Conservation (phyloP, 2,329 filamentous ascomycete genomes). For the Pestalotiopsis sp. region DNA sequence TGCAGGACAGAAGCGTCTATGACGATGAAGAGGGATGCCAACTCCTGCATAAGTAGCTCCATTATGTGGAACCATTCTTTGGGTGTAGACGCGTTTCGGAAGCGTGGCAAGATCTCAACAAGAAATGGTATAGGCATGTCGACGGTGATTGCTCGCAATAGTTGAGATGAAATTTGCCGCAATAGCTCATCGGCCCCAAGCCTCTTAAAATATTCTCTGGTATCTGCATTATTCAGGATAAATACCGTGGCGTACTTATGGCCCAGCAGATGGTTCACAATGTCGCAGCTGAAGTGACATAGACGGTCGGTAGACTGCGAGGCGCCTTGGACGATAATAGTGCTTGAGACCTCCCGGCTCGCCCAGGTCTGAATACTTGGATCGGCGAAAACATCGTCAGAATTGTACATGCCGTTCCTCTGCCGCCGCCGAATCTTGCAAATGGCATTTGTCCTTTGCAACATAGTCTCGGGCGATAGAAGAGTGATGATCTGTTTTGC, state of each 20-base stretch:
- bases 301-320: not conserved
- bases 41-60: not conserved
- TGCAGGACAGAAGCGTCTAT: not conserved
- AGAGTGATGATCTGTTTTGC: too few relatives aligned
- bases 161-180: not conserved
- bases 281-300: not conserved
- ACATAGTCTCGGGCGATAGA: not conserved
- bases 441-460: not conserved
- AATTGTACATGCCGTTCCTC: not conserved
- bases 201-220: not conserved
- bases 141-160: not conserved
- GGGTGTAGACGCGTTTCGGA: not conserved
- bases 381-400: not conserved
- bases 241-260: not conserved
- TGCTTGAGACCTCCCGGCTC: not conserved
- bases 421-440: not conserved
- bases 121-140: not conserved
- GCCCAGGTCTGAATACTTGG: not conserved
- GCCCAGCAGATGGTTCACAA: not conserved
- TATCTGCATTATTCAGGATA: not conserved
- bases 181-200: not conserved
- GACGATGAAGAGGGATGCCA: not conserved
- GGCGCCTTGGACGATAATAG: not conserved
- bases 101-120: not conserved
- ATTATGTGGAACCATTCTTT: not conserved